phyloP scores from a whole-genome alignment of 345 rosid species.

The Ceriops decandra region DNA sequence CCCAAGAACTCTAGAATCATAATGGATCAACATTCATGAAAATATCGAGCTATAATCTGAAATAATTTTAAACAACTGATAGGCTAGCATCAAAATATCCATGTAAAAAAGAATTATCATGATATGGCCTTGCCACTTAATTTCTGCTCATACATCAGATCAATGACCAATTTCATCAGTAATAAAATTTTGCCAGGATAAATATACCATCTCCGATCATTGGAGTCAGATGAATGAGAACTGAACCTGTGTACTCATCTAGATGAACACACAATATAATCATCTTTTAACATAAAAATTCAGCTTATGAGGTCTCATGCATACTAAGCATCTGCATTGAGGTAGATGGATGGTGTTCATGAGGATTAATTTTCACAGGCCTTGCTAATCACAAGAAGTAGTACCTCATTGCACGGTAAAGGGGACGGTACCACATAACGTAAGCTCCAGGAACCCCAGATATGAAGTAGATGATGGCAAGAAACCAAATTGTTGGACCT shows the following conservation, averaged over 20 bases:
- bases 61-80: background rate
- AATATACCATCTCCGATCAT: no score
- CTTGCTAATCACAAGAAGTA: background rate
- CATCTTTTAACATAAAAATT: background rate
- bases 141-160: no score
- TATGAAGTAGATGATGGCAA: constrained; percentile 83
- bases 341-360: background rate
- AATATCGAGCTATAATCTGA: background rate
- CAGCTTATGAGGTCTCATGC: background rate
- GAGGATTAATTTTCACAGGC: background rate
- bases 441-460: constrained; percentile 91
- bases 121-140: no score
- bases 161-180: no score
- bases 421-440: constrained; percentile 89
- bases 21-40: background rate
- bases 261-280: background rate
- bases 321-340: background rate
- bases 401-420: constrained; percentile 96
- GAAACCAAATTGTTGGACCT: constrained; percentile 96
- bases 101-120: no score
- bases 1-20: background rate
- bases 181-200: no score
- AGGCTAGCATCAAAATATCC: no score
- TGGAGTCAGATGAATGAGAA: no score
- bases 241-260: no score